phyloP scores from a whole-genome alignment of 805 yeast species.

The Barnettozyma populi region DNA sequence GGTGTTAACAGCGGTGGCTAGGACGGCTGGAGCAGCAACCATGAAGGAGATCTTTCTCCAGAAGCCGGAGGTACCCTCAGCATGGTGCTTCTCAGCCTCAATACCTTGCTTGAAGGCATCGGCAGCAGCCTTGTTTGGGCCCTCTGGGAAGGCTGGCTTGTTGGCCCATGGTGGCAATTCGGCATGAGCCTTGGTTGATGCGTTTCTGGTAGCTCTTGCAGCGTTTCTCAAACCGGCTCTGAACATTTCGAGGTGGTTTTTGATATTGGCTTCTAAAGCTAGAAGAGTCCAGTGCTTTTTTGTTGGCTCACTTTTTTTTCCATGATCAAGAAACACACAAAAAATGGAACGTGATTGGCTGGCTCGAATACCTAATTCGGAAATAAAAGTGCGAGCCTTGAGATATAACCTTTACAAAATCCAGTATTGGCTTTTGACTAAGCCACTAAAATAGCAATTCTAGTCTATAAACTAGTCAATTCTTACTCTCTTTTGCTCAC shows the following conservation, averaged over 20 bases:
- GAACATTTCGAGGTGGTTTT: conserved; percentile 30
- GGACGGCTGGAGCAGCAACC: conserved; percentile 79
- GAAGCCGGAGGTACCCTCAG: conserved; percentile 62
- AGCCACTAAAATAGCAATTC: background rate
- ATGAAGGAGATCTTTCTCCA: conserved; percentile 84
- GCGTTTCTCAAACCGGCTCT: conserved; percentile 35
- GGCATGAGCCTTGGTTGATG: conserved; percentile 18
- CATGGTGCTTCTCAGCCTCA: conserved; percentile 73
- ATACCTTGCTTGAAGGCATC: conserved; percentile 58
- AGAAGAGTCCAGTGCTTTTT: background rate
- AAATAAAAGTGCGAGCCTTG: conserved; percentile 1
- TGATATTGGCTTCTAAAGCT: background rate
- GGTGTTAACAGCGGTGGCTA: conserved; percentile 73
- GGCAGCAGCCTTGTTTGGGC: conserved; percentile 40
- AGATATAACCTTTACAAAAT: no score
- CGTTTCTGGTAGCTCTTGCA: conserved; percentile 20
- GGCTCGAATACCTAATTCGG: conserved; percentile 20
- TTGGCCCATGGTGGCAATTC: conserved; percentile 37
- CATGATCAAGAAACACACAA: background rate
- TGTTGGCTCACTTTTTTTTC: conserved; percentile 12
- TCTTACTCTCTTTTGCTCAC: no score
- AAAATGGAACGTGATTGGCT: conserved; percentile 15
- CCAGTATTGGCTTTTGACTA: background rate
- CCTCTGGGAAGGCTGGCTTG: conserved; percentile 43
- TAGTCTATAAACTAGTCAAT: no score